Percentiles rank a stretch among this genome's conserved stretches.
Conservation (phyloP, 192 early-diverging fungal genomes). For the Entophlyctis helioformis region DNA sequence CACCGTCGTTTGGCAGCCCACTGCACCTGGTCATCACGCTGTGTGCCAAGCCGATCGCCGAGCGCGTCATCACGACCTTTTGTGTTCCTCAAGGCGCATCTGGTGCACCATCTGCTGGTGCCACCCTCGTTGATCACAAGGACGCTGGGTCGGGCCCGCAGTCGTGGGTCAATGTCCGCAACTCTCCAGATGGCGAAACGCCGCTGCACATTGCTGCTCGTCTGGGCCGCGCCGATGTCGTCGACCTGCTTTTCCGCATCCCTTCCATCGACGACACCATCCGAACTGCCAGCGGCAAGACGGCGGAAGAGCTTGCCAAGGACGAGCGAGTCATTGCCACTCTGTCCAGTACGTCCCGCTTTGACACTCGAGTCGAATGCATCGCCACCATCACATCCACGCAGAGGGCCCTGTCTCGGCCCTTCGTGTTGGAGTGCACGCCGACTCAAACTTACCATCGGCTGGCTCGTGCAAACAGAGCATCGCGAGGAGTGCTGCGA, state of each 20-base stretch:
- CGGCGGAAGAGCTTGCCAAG: slow-evolving; percentile 40
- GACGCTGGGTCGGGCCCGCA: neutral
- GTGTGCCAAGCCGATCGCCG: slow-evolving; percentile 10
- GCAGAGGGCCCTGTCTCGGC: too few species aligned
- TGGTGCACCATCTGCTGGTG: too few species aligned
- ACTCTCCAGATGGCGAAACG: slow-evolving; percentile 51
- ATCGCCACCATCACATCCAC: too few species aligned
- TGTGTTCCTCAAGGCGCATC: slow-evolving; percentile 1
- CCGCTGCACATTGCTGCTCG: slow-evolving; percentile 65
- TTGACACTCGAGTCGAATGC: too few species aligned
- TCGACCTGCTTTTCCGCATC: slow-evolving; percentile 52
- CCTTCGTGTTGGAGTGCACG: too few species aligned
- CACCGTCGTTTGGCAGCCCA: slow-evolving; percentile 17
- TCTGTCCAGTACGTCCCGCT: slow-evolving; percentile 6
- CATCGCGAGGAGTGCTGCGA: too few species aligned
- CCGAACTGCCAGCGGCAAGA: slow-evolving; percentile 47
- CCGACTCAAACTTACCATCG: too few species aligned
- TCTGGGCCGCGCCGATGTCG: slow-evolving; percentile 49
- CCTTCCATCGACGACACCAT: slow-evolving; percentile 55
- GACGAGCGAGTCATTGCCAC: slow-evolving; percentile 12
- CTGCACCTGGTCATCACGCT: slow-evolving; percentile 22
- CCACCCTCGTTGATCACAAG: too few species aligned
- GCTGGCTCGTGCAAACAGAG: too few species aligned
- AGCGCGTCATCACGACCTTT: slow-evolving; percentile 9
- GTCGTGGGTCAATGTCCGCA: slow-evolving; percentile 20